These are phyloP conservation scores for Hydnum rufescens DNA, from an alignment of 768 basidiomycete species.

Conservation along the genomic window DNA sequence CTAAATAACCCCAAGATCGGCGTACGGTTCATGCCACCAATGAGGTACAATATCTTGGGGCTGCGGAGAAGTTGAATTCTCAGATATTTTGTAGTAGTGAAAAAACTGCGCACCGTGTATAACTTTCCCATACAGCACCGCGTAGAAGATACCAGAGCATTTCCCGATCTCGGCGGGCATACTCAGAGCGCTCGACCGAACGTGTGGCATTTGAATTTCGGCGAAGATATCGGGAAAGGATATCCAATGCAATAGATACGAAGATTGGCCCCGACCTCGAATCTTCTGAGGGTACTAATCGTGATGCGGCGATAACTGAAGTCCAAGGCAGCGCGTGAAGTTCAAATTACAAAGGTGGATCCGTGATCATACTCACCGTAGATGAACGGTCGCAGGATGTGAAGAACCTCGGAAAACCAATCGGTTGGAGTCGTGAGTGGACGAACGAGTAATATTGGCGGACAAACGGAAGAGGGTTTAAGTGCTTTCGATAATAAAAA, in stretches of 20 bases:
- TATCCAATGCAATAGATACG: slow-evolving; percentile 42
- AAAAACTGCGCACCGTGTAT: slow-evolving; percentile 32
- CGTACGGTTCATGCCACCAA: slow-evolving; percentile 28
- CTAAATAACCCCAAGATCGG: slow-evolving; percentile 52
- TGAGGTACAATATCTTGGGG: slow-evolving; percentile 55
- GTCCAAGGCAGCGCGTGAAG: background rate
- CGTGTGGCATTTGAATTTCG: slow-evolving; percentile 33
- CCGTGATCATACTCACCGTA: slow-evolving; percentile 49
- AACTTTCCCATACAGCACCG: slow-evolving; percentile 67
- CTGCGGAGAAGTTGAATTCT: slow-evolving; percentile 21
- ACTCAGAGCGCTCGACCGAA: slow-evolving; percentile 50
- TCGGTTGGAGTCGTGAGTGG: slow-evolving; percentile 43
- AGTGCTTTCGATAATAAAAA: slow-evolving; percentile 69
- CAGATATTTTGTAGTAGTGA: slow-evolving; percentile 4
- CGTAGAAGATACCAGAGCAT: slow-evolving; percentile 71
- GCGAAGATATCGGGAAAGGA: slow-evolving; percentile 57
- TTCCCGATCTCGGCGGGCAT: slow-evolving; percentile 64
- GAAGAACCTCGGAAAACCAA: slow-evolving; percentile 55
- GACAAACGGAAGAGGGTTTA: slow-evolving; percentile 48
- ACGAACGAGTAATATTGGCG: slow-evolving; percentile 44
- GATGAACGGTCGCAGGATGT: slow-evolving; percentile 50
- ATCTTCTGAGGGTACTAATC: slow-evolving; percentile 7
- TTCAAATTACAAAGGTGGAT: background rate
- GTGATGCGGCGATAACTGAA: slow-evolving; percentile 22
- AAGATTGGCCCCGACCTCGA: slow-evolving; percentile 54